Conservation (phyloP, 306 rosid genomes). For the Adenanthera pavonina region DNA sequence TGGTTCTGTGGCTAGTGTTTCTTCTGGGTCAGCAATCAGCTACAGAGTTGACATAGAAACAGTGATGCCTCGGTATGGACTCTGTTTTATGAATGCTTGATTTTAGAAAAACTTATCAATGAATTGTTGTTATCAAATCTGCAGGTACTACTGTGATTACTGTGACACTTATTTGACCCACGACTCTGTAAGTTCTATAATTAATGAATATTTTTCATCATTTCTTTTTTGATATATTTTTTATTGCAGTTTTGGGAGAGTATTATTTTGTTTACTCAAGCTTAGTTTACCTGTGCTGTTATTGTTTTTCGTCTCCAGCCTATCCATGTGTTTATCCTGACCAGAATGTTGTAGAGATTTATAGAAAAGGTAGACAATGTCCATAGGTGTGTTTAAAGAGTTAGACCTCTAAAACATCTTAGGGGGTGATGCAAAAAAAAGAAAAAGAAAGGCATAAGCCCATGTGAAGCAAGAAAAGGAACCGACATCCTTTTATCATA, state of each 20-base stretch:
- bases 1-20: not conserved
- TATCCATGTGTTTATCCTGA: conserved; percentile 6
- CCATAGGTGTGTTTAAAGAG: not conserved
- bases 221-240: not conserved
- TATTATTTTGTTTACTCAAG: not conserved
- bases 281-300: not conserved
- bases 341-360: not conserved
- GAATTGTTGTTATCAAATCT: not conserved
- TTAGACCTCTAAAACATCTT: not conserved
- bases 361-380: not conserved
- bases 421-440: not conserved
- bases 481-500: too few relatives aligned
- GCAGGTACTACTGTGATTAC: conserved; percentile 32
- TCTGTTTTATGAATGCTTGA: not conserved
- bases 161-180: conserved; percentile 55
- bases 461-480: not conserved
- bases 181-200: conserved; percentile 56
- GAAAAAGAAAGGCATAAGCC: not conserved
- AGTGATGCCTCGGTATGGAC: conserved; percentile 17
- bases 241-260: not conserved
- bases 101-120: not conserved
- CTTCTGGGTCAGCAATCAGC: not conserved
- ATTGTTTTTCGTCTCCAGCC: not conserved
- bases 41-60: not conserved
- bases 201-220: too few relatives aligned